Base-by-base conservation (phyloP, 768 basidiomycete genomes). In the Wakefieldia striispora region DNA sequence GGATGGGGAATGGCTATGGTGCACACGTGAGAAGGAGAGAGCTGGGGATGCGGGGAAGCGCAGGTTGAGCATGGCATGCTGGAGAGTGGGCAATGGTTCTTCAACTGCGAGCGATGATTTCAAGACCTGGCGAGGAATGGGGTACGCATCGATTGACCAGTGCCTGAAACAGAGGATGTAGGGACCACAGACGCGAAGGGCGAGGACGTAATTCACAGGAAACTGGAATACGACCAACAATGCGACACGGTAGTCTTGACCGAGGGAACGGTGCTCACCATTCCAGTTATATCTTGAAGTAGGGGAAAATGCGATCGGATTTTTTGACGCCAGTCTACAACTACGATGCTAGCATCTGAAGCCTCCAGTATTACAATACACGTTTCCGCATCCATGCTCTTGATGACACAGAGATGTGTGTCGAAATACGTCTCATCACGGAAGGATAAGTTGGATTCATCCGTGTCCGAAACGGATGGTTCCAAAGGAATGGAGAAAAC, bases 131-230 rank as follows among this genome's bases (percentile, higher is more conserved):
- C 37, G 42, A 23, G 49, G 56, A 23, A 42, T 52, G 36, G 39
- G 62, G 40, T 19, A 72, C 2, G 81, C 61, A 40, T 83, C 78
- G 33, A 84, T 51, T 1, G 79, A 75, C 4, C 72, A 73, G 0
- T 70, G 63, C 47, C 74, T 78, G 58, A 83, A 72, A 26, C 77
- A 70, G 6, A 84, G 63, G n/a, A 83, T 56, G 49, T 77, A 75
- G 0, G 70, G 65, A 2, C 75, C 79, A 36, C 79, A 67, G 36
- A 81, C 67, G 16, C 66, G 69, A 4, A 78, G 51, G 6, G 70
- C 71, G 3, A 77, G 57, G 10, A 81, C 62, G 1, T 57, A 59
- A 42, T 68, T 72, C 59, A 60, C 4, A 7, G 3, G 20, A 7
- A 19, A 63, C 71, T 74, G 33, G 16, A 11, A 29, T 31, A 27